Evolutionary conservation across 2,329 filamentous ascomycete genomes (phyloP).

Genomic region (Botrytis hyacinthi): DNA sequence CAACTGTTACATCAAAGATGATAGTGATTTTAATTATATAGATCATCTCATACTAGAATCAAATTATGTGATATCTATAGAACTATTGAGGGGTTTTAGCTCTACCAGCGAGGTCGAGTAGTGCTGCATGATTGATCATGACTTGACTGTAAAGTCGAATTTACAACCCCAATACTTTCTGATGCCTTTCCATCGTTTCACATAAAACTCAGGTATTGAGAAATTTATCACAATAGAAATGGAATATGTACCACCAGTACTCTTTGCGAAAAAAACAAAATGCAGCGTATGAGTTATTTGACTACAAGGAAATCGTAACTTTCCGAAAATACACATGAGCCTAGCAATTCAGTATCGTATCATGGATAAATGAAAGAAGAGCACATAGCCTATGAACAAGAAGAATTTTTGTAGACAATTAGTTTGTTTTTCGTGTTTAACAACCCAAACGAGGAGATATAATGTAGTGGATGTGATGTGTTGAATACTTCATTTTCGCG

Average conservation of each 20-base stretch:
- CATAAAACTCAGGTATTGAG: fast-evolving
- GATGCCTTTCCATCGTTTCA: not conserved
- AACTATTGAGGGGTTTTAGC: too few relatives aligned
- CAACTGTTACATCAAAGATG: too few relatives aligned
- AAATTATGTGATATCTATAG: too few relatives aligned
- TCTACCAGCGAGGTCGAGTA: too few relatives aligned
- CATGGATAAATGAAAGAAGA: not conserved
- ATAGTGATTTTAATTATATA: too few relatives aligned
- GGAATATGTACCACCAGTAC: too few relatives aligned
- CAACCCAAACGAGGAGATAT: not conserved
- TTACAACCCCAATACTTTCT: not conserved
- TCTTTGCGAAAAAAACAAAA: not conserved
- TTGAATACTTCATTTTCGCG: not conserved
- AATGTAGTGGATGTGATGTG: not conserved
- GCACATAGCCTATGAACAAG: not conserved
- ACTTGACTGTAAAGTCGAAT: too few relatives aligned
- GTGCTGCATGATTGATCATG: too few relatives aligned
- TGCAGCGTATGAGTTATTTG: not conserved
- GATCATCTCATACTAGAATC: too few relatives aligned
- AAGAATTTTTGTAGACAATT: not conserved
- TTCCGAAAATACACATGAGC: not conserved
- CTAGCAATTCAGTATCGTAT: not conserved
- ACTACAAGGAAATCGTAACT: not conserved
- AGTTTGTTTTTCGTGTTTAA: not conserved
- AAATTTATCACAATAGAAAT: not conserved